These are phyloP conservation scores for Suillus weaverae DNA, from an alignment of 768 basidiomycete genomes.

Conservation along the genomic window DNA sequence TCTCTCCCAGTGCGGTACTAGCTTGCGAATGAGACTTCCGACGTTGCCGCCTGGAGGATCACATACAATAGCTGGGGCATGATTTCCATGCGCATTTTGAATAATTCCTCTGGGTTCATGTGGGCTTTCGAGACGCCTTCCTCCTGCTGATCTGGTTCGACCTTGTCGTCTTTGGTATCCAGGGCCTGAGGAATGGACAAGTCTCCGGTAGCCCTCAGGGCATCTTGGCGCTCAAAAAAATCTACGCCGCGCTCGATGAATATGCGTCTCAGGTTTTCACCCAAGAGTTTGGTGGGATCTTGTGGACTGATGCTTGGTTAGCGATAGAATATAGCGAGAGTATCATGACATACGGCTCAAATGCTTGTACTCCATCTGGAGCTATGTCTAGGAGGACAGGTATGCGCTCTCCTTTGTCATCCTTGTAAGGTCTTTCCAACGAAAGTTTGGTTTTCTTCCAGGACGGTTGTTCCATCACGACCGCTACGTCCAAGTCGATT, in stretches of 20 bases:
- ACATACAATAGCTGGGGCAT: constrained; percentile 73
- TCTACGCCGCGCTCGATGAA: constrained; percentile 73
- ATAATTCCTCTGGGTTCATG: constrained; percentile 75
- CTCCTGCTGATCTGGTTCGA: constrained; percentile 31
- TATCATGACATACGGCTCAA: constrained; percentile 61
- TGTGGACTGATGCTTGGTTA: constrained; percentile 44
- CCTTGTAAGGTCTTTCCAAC: constrained; percentile 79
- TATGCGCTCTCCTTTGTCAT: constrained; percentile 66
- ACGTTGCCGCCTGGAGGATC: not conserved
- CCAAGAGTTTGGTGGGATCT: constrained; percentile 57
- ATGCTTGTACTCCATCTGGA: constrained; percentile 64
- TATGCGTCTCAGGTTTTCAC: constrained; percentile 65
- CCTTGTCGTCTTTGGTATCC: constrained; percentile 29
- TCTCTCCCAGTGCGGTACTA: constrained; percentile 77
- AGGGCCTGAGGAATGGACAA: constrained; percentile 24
- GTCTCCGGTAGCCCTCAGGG: constrained; percentile 21
- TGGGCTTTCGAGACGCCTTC: constrained; percentile 27
- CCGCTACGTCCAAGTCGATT: not conserved
- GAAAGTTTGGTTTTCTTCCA: constrained; percentile 68
- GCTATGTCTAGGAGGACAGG: constrained; percentile 68
- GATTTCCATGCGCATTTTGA: constrained; percentile 72
- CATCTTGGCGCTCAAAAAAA: constrained; percentile 62
- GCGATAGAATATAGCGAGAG: constrained; percentile 11
- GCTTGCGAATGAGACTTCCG: constrained; percentile 3
- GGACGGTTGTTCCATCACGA: constrained; percentile 35